phyloP scores from a whole-genome alignment of 768 basidiomycete genomes.

The Mycena albidolilacea region DNA sequence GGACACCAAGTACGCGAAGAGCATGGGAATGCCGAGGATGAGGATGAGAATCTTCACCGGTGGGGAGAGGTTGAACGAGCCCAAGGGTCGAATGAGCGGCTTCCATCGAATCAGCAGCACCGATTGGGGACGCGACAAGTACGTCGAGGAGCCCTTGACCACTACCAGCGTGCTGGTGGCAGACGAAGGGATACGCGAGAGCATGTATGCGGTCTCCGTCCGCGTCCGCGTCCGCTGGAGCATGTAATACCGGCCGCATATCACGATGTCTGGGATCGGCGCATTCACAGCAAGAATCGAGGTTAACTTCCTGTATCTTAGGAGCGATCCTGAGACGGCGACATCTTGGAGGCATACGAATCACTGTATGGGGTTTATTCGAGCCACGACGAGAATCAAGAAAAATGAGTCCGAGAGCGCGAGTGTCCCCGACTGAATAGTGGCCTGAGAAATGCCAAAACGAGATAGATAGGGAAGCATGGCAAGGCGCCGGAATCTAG shows the following conservation, averaged over 20 bases:
- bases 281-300: constrained; percentile 6
- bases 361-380: constrained; percentile 21
- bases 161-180: constrained; percentile 19
- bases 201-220: constrained; percentile 15
- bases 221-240: constrained; percentile 17
- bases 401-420: constrained; percentile 32
- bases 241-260: constrained; percentile 27
- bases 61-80: background rate
- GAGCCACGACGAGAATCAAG: constrained; percentile 33
- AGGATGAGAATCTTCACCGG: constrained; percentile 24
- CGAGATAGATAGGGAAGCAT: constrained; percentile 20
- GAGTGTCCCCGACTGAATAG: constrained; percentile 28
- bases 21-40: constrained; percentile 35
- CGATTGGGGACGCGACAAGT: constrained; percentile 26
- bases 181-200: constrained; percentile 14
- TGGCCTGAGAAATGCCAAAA: constrained; percentile 24
- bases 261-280: constrained; percentile 35
- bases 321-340: background rate
- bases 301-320: constrained; percentile 13
- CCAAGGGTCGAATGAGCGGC: constrained; percentile 28
- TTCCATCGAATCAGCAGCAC: constrained; percentile 31
- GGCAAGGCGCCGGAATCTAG: constrained; percentile 19
- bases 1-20: constrained; percentile 38
- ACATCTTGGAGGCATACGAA: constrained; percentile 30
- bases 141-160: constrained; percentile 3